These are phyloP conservation scores for Apostasia shenzhenica DNA, from an alignment of 106 monocot genomes.

Conservation along the genomic window DNA sequence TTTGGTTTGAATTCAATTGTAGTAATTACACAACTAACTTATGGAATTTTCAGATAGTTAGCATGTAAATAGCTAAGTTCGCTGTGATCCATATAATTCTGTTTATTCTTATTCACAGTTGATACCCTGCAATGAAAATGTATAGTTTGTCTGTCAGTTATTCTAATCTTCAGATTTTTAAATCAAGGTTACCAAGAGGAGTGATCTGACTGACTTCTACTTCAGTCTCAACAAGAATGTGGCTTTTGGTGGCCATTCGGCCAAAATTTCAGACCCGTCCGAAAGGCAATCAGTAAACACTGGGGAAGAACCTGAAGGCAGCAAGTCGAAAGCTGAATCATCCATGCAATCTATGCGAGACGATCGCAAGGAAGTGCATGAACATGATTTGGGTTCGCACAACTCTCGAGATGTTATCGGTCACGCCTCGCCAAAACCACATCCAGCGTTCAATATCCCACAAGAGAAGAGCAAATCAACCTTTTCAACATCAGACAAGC, in stretches of 20 bases:
- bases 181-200: slow-evolving; percentile 76
- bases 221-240: slow-evolving; percentile 79
- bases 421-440: neutral
- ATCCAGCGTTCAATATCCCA: neutral
- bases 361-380: slow-evolving; percentile 2
- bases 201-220: slow-evolving; percentile 75
- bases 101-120: no score
- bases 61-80: no score
- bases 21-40: no score
- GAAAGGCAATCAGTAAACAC: slow-evolving; percentile 4
- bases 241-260: slow-evolving; percentile 58
- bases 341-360: neutral
- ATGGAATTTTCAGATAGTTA: no score
- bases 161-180: neutral
- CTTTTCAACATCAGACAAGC: neutral
- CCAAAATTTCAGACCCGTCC: slow-evolving; percentile 13
- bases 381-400: neutral
- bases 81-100: no score
- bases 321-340: slow-evolving; percentile 2
- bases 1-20: no score
- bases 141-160: neutral
- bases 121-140: no score
- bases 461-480: neutral
- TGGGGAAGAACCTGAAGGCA: slow-evolving; percentile 5
- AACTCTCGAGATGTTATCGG: slow-evolving; percentile 1